Evolutionary conservation across 805 yeast species (phyloP).

Genomic region (Metschnikowia lochheadii): DNA sequence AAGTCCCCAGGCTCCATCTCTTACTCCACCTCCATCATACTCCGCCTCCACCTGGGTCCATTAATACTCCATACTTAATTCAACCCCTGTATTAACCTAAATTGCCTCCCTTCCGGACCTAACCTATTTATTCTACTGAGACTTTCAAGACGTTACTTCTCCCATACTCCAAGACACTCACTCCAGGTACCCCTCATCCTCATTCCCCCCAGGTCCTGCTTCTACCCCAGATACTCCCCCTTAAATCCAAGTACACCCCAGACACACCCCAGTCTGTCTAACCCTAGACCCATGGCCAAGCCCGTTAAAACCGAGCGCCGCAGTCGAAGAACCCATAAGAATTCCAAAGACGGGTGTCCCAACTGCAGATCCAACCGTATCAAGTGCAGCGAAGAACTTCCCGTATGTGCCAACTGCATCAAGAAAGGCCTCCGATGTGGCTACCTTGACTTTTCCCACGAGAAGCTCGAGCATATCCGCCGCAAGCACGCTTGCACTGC

Average conservation of each 20-base stretch:
- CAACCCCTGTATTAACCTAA: too few species aligned
- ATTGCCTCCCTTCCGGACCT: too few species aligned
- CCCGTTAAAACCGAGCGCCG: slow-evolving; percentile 14
- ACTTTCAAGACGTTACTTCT: too few species aligned
- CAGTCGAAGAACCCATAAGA: slow-evolving; percentile 25
- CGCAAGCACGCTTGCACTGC: slow-evolving; percentile 1
- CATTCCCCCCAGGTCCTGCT: too few species aligned
- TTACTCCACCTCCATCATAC: too few species aligned
- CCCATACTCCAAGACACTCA: too few species aligned
- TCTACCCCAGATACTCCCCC: too few species aligned
- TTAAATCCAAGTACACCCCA: neutral
- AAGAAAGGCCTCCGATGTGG: slow-evolving; percentile 39
- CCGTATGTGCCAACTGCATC: slow-evolving; percentile 36
- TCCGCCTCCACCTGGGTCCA: too few species aligned
- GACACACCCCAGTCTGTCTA: neutral
- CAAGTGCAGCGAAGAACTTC: slow-evolving; percentile 42
- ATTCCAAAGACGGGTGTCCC: slow-evolving; percentile 36
- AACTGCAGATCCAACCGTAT: slow-evolving; percentile 42
- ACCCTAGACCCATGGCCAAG: neutral
- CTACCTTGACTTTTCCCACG: slow-evolving; percentile 38
- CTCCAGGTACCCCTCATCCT: too few species aligned
- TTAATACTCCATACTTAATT: too few species aligned
- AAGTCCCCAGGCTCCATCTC: too few species aligned
- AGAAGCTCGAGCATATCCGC: slow-evolving; percentile 31
- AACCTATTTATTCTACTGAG: too few species aligned